Conservation (phyloP, 108 stramenopile species). For the Skeletonema menzelii region DNA sequence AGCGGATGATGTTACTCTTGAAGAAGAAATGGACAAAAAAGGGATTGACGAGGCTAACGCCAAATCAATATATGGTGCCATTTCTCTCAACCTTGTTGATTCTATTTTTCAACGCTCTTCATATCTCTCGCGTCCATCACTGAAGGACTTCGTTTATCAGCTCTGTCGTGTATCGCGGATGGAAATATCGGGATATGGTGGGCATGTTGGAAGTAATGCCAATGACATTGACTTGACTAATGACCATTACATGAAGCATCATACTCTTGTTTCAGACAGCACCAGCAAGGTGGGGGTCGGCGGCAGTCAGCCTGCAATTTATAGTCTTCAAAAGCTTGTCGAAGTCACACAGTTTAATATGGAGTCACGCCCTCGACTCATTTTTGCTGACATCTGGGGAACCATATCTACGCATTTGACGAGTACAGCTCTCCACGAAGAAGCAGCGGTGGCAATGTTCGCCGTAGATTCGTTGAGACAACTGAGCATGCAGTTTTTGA, state of each 20-base stretch:
- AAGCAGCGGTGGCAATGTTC: slow-evolving; percentile 95
- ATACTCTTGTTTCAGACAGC: slow-evolving; percentile 46
- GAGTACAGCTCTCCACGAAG: slow-evolving; percentile 89
- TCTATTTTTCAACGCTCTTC: slow-evolving; percentile 84
- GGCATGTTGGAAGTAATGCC: slow-evolving; percentile 68
- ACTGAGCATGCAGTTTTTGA: slow-evolving; percentile 94
- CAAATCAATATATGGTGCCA: slow-evolving; percentile 69
- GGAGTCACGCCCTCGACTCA: slow-evolving; percentile 90
- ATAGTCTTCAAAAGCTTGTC: slow-evolving; percentile 96
- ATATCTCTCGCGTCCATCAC: slow-evolving; percentile 68
- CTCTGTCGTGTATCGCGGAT: slow-evolving; percentile 90
- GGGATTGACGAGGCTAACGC: slow-evolving; percentile 87
- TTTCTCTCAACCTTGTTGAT: slow-evolving; percentile 80
- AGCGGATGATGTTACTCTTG: slow-evolving; percentile 48
- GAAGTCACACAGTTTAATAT: slow-evolving; percentile 99
- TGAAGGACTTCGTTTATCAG: slow-evolving; percentile 89
- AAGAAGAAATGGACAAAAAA: slow-evolving; percentile 81
- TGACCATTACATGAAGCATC: slow-evolving; percentile 75
- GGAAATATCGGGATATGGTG: slow-evolving; percentile 90
- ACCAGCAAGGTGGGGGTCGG: slow-evolving; percentile 36
- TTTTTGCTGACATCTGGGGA: slow-evolving; percentile 95
- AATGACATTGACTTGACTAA: slow-evolving; percentile 72
- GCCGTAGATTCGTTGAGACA: slow-evolving; percentile 98
- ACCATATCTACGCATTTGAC: slow-evolving; percentile 90
- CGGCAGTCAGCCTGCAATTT: slow-evolving; percentile 87